Percentiles rank a stretch among this genome's conserved stretches.
These are phyloP conservation scores for Mycena galopus DNA, from an alignment of 768 basidiomycete species.

Conservation along the genomic window DNA sequence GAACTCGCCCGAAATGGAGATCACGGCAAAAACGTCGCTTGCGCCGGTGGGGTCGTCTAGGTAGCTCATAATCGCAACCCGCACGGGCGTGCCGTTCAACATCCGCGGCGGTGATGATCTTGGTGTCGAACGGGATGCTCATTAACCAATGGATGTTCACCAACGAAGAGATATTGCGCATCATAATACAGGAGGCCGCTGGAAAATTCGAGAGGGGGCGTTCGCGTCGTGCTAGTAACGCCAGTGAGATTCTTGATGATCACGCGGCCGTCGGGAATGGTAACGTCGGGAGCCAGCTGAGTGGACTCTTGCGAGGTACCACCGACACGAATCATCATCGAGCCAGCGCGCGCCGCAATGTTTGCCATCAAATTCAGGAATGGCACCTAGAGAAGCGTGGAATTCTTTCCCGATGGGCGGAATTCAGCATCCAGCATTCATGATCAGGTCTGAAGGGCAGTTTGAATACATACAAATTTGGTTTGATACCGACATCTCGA, in stretches of 20 bases:
- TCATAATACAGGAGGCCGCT: slow-evolving; percentile 63
- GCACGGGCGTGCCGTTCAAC: slow-evolving; percentile 44
- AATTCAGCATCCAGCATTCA: too few relatives aligned
- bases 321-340: slow-evolving; percentile 75
- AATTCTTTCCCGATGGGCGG: slow-evolving; percentile 61
- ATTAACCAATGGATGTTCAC: slow-evolving; percentile 63
- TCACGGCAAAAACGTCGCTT: background rate
- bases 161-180: slow-evolving; percentile 58
- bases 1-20: background rate
- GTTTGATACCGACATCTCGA: slow-evolving; percentile 73
- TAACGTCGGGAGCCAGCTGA: slow-evolving; percentile 53
- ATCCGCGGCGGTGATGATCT: background rate
- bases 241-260: slow-evolving; percentile 15
- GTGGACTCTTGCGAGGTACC: slow-evolving; percentile 86
- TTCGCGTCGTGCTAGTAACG: slow-evolving; percentile 51
- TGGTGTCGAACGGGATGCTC: slow-evolving; percentile 35
- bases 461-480: slow-evolving; percentile 60
- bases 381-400: slow-evolving; percentile 64
- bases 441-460: too few relatives aligned
- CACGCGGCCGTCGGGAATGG: slow-evolving; percentile 57
- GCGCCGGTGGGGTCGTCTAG: slow-evolving; percentile 55
- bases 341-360: slow-evolving; percentile 71
- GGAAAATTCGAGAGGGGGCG: slow-evolving; percentile 65
- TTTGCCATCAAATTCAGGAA: slow-evolving; percentile 86
- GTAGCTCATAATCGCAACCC: slow-evolving; percentile 62